Evolutionary conservation across 495 filamentous ascomycete genomes (phyloP), one percentile per base, ranked within the genome.

Genomic region (Tetracladium marchalianum): DNA sequence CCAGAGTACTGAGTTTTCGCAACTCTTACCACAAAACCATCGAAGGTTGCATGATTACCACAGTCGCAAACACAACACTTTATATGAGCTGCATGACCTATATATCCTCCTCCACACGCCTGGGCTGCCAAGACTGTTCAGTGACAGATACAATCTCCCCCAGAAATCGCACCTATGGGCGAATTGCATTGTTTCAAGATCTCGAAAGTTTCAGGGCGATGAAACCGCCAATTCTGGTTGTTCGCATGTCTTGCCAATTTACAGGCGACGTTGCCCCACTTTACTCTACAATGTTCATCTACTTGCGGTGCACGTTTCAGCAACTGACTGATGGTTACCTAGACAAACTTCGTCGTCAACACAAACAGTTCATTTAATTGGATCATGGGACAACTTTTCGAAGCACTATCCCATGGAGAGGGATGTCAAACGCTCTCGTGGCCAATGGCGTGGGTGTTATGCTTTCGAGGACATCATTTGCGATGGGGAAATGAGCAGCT

Each of bases 341-440:
- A 87, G 82, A 50, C 72, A 78, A 65, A 82, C 83, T 36, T 71
- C 77, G 17, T 73, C 79, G 43, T 77, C 79, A 36, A 72, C 81
- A 41, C 70, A 74, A 38, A 82, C 81, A 10, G 85, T 94, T 44
- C 80, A 87, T 51, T 71, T 95, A 15, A 69, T 92, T 45, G 89
- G 89, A 47, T 95, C 89, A 46, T 95, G 88, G 89, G 88, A 95
- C 64, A 95, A 93, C 62, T 95, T 95, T 65, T 67, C 71, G 22
- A 77, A 71, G 54, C 62, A 76, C 18, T 89, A 95, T 69, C 71
- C 63, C 2, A 87, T 95, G 81, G 77, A 89, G 56, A 75, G 76
- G 53, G 89, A 95, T 55, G 65, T 59, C 46, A 77, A 81, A 56
- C 71, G 79, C 43, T 83, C 82, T 41, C 67, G 68, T 22, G 78